Conservation (phyloP, 805 yeast genomes). For the Candida cerambycidarum region DNA sequence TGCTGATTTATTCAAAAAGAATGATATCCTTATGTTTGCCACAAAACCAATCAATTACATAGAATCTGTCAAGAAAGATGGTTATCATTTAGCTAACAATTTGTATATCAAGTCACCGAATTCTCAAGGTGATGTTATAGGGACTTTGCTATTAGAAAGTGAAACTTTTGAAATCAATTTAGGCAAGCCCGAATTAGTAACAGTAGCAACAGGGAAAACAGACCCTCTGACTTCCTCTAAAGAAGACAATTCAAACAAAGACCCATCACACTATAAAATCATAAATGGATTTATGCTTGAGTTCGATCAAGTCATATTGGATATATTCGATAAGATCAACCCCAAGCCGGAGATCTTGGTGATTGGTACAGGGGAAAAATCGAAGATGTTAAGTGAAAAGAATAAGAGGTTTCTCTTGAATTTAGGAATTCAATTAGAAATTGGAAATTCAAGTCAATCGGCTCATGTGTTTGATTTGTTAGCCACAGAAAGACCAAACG, state of each 20-base stretch:
- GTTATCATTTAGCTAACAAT: slow-evolving; percentile 59
- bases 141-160: slow-evolving; percentile 50
- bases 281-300: slow-evolving; percentile 54
- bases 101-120: slow-evolving; percentile 46
- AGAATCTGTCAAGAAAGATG: slow-evolving; percentile 48
- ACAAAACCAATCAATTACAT: slow-evolving; percentile 44
- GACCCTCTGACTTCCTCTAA: too few species aligned
- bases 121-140: slow-evolving; percentile 38
- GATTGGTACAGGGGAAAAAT: slow-evolving; percentile 65
- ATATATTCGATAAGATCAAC: slow-evolving; percentile 53
- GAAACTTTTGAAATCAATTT: slow-evolving; percentile 65
- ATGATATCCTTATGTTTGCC: slow-evolving; percentile 43
- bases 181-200: slow-evolving; percentile 14
- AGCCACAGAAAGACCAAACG: slow-evolving; percentile 76
- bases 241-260: neutral
- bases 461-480: slow-evolving; percentile 70
- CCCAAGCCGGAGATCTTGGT: slow-evolving; percentile 79
- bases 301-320: slow-evolving; percentile 44
- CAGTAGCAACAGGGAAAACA: slow-evolving; percentile 1
- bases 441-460: slow-evolving; percentile 61
- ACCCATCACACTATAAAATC: slow-evolving; percentile 44
- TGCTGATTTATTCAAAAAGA: slow-evolving; percentile 42
- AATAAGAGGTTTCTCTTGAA: slow-evolving; percentile 50
- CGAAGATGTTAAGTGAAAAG: slow-evolving; percentile 60
- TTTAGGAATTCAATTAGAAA: slow-evolving; percentile 70